Conservation (phyloP, 2,329 filamentous ascomycete species). For the Fusarium mundagurra region DNA sequence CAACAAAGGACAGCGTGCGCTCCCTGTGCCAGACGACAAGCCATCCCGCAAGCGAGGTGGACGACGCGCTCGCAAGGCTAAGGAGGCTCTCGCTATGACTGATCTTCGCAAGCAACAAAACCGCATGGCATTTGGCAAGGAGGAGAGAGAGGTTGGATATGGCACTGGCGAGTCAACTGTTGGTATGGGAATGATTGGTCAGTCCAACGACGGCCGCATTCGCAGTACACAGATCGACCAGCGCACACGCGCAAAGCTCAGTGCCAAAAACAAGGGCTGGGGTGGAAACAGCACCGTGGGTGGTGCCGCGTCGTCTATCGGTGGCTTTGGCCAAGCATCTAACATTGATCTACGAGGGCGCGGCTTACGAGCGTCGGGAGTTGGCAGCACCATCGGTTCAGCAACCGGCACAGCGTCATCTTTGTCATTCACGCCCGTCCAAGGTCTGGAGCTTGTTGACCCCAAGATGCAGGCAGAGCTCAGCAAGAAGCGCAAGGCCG, state of each 20-base stretch:
- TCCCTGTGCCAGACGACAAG: constrained; percentile 95
- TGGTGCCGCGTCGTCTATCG: constrained; percentile 81
- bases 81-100: constrained; percentile 97
- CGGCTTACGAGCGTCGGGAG: constrained; percentile 82
- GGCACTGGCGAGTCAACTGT: constrained; percentile 85
- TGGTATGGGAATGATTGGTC: constrained; percentile 95
- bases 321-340: constrained; percentile 76
- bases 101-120: constrained; percentile 97
- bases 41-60: constrained; percentile 92
- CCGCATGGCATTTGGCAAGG: constrained; percentile 93
- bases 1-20: constrained; percentile 85
- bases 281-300: constrained; percentile 74
- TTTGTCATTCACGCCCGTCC: constrained; percentile 92
- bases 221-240: constrained; percentile 90
- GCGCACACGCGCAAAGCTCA: constrained; percentile 90
- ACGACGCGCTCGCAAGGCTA: constrained; percentile 88
- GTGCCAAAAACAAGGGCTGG: constrained; percentile 97
- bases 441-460: constrained; percentile 94
- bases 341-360: constrained; percentile 78
- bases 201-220: constrained; percentile 87
- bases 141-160: constrained; percentile 93
- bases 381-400: constrained; percentile 73
- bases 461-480: constrained; percentile 90
- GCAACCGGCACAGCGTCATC: constrained; percentile 81
- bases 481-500: constrained; percentile 88